Evolutionary conservation across 1,139 yeast species (phyloP).

Genomic region (Torulaspora globosa): DNA sequence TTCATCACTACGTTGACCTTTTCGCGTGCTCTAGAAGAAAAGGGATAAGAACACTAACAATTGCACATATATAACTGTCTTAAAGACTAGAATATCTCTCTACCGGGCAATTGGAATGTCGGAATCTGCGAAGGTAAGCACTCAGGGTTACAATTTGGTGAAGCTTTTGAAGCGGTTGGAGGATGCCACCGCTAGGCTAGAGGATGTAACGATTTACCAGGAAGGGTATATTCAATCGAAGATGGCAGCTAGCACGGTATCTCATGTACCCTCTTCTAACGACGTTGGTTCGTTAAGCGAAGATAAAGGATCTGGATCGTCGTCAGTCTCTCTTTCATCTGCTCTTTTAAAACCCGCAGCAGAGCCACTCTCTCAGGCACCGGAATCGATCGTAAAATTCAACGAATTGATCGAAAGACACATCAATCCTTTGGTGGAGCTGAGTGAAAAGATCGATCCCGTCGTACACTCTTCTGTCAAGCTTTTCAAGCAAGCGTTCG

Average conservation of each 20-base stretch:
- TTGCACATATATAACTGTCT: neutral
- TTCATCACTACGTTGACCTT: neutral
- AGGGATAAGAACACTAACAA: slow-evolving; percentile 2
- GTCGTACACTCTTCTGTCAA: slow-evolving; percentile 57
- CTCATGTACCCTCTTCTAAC: slow-evolving; percentile 19
- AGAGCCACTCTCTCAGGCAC: slow-evolving; percentile 30
- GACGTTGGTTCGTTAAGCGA: slow-evolving; percentile 10
- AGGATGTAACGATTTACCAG: slow-evolving; percentile 80
- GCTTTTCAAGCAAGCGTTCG: slow-evolving; percentile 56
- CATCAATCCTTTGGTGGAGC: slow-evolving; percentile 57
- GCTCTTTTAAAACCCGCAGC: slow-evolving; percentile 32
- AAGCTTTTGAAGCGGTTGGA: slow-evolving; percentile 81
- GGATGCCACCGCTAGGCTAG: slow-evolving; percentile 89
- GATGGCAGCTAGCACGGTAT: slow-evolving; percentile 19
- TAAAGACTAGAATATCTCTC: neutral
- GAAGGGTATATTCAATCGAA: slow-evolving; percentile 43
- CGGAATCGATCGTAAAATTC: slow-evolving; percentile 49
- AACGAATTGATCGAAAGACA: slow-evolving; percentile 49
- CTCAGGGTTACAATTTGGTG: slow-evolving; percentile 77
- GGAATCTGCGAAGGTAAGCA: slow-evolving; percentile 55
- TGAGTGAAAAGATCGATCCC: slow-evolving; percentile 59
- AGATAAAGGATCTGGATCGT: slow-evolving; percentile 14
- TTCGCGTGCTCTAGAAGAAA: slow-evolving; percentile 1
- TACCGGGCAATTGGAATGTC: slow-evolving; percentile 30
- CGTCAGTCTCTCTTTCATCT: slow-evolving; percentile 26